Conservation (phyloP, 2,329 filamentous ascomycete genomes). For the Cladophialophora psammophila region DNA sequence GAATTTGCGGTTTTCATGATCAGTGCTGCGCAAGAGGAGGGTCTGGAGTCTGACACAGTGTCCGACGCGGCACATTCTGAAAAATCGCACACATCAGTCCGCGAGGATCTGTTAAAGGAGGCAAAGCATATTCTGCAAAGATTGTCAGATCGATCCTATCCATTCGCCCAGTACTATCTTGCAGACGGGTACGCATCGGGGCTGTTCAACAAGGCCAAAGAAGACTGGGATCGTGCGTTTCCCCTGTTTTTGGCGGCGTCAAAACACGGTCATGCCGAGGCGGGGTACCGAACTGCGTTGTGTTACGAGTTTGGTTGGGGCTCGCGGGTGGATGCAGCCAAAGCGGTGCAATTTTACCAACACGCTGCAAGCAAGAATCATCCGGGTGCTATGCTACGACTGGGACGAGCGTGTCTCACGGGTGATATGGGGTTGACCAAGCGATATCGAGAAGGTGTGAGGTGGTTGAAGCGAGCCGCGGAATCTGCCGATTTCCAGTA, state of each 20-base stretch:
- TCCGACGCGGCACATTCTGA: constrained; percentile 51
- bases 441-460: constrained; percentile 87
- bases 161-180: constrained; percentile 97
- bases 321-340: constrained; percentile 84
- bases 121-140: constrained; percentile 88
- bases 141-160: constrained; percentile 85
- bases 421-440: constrained; percentile 86
- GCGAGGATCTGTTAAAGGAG: constrained; percentile 77
- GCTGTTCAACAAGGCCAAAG: constrained; percentile 91
- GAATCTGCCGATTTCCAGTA: constrained; percentile 92
- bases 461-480: constrained; percentile 93
- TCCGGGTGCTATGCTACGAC: constrained; percentile 89
- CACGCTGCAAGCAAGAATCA: constrained; percentile 92
- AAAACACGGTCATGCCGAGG: constrained; percentile 97
- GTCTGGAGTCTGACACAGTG: constrained; percentile 54
- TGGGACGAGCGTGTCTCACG: constrained; percentile 87
- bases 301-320: constrained; percentile 99
- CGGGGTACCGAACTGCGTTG: constrained; percentile 87
- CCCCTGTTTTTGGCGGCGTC: constrained; percentile 90
- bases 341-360: constrained; percentile 92
- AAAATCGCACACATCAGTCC: constrained; percentile 60
- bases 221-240: constrained; percentile 90
- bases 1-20: constrained; percentile 96
- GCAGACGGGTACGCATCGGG: constrained; percentile 94
- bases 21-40: constrained; percentile 82